phyloP scores from a whole-genome alignment of 2,329 filamentous ascomycete species.

The Dactylellina drechsleri region DNA sequence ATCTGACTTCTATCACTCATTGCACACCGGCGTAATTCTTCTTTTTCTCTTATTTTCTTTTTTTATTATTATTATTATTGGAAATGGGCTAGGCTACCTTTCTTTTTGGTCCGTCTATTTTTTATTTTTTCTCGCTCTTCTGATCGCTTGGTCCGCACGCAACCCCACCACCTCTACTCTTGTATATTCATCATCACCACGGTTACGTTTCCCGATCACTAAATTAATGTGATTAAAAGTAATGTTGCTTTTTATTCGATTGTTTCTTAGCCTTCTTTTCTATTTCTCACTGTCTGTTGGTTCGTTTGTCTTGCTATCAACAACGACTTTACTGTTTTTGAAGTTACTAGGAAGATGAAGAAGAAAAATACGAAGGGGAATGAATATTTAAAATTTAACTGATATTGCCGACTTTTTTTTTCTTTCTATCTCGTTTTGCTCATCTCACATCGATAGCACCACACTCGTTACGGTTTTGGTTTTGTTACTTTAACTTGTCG shows the following conservation, averaged over 20 bases:
- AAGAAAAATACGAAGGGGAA: too few relatives aligned
- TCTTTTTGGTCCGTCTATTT: constrained; percentile 3
- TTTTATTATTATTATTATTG: constrained; percentile 42
- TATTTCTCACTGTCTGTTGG: not conserved
- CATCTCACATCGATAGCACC: too few relatives aligned
- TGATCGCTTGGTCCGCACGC: constrained; percentile 16
- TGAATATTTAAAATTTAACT: too few relatives aligned
- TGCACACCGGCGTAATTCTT: constrained; percentile 58
- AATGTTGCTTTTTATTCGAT: constrained; percentile 17
- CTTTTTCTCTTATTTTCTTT: constrained; percentile 11
- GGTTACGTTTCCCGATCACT: too few relatives aligned
- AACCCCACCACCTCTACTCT: not conserved
- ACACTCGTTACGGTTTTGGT: too few relatives aligned
- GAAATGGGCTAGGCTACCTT: constrained; percentile 56
- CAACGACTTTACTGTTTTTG: too few relatives aligned
- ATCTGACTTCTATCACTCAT: constrained; percentile 58
- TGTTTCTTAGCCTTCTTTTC: not conserved
- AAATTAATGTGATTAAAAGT: constrained; percentile 10
- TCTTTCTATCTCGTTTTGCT: too few relatives aligned
- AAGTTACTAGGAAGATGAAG: too few relatives aligned
- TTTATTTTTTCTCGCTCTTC: constrained; percentile 25
- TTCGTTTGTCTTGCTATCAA: not conserved
- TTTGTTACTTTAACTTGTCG: too few relatives aligned
- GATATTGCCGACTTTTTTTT: too few relatives aligned
- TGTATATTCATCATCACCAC: constrained; percentile 1